Evolutionary conservation across 192 early-diverging fungal genomes (phyloP).

Genomic region (Phlyctochytrium bullatum): DNA sequence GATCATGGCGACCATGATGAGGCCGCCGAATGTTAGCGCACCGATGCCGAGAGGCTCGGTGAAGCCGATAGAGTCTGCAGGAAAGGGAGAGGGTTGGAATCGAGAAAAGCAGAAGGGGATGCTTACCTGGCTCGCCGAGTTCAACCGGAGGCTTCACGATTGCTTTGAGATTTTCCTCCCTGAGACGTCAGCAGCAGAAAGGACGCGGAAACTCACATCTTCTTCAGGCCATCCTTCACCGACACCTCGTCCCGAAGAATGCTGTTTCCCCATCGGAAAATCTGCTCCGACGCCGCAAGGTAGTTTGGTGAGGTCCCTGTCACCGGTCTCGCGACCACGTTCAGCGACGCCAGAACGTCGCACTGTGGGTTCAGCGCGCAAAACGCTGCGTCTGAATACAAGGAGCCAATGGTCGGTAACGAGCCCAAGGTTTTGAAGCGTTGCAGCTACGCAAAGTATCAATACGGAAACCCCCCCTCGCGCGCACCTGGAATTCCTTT

Average conservation of each 20-base stretch:
- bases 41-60: neutral
- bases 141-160: neutral
- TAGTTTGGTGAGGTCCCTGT: conserved; percentile 12
- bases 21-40: neutral
- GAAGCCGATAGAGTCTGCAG: neutral
- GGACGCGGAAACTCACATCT: too few relatives aligned
- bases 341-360: neutral
- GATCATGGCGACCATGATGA: neutral
- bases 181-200: neutral
- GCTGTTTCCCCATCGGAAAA: conserved; percentile 1
- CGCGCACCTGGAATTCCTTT: too few relatives aligned
- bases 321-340: conserved; percentile 15
- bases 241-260: neutral
- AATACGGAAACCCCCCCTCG: too few relatives aligned
- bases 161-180: neutral
- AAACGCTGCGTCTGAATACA: conserved; percentile 18
- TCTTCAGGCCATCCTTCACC: neutral
- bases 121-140: neutral
- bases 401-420: conserved; percentile 15
- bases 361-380: conserved; percentile 15
- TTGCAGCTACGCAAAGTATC: conserved; percentile 3
- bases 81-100: neutral
- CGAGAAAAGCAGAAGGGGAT: too few relatives aligned
- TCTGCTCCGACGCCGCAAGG: conserved; percentile 6
- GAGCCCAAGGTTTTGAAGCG: conserved; percentile 8